These are phyloP conservation scores for Ceratobasidium sp. DNA, from an alignment of 1,284 basidiomycete genomes.

Conservation along the genomic window DNA sequence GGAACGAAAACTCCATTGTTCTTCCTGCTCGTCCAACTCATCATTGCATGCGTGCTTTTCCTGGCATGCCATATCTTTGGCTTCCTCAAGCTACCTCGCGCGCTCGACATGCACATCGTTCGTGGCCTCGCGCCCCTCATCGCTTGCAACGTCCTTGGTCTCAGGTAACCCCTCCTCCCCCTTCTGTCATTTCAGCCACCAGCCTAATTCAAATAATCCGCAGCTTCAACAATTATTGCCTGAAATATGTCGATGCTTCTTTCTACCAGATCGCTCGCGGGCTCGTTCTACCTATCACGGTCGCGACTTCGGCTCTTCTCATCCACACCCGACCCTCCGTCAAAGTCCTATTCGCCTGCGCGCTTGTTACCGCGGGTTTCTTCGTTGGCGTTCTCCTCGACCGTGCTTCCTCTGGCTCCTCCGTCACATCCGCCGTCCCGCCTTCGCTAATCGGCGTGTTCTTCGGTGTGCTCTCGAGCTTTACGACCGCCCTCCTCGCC, in stretches of 20 bases:
- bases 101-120: constrained; percentile 70
- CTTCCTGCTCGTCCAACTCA: constrained; percentile 82
- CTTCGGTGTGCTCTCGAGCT: constrained; percentile 81
- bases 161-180: constrained; percentile 68
- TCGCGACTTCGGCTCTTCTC: constrained; percentile 78
- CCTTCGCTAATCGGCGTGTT: constrained; percentile 66
- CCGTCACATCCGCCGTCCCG: constrained; percentile 53
- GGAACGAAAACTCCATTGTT: constrained; percentile 79
- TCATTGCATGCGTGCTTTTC: constrained; percentile 85
- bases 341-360: constrained; percentile 76
- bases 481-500: constrained; percentile 83
- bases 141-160: constrained; percentile 78
- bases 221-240: constrained; percentile 89
- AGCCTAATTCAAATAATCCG: neutral
- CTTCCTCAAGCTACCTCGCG: constrained; percentile 69
- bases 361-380: constrained; percentile 83
- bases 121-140: constrained; percentile 82
- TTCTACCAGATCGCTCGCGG: constrained; percentile 93
- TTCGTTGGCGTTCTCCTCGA: constrained; percentile 87
- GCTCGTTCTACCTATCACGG: constrained; percentile 88
- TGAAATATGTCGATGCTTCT: constrained; percentile 91
- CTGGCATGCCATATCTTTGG: constrained; percentile 71
- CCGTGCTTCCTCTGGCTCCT: constrained; percentile 62
- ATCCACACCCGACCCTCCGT: constrained; percentile 78
- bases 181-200: constrained; percentile 1